These are phyloP conservation scores for Musa itinerans DNA, from an alignment of 176 grass and related monocot genomes.

Conservation along the genomic window DNA sequence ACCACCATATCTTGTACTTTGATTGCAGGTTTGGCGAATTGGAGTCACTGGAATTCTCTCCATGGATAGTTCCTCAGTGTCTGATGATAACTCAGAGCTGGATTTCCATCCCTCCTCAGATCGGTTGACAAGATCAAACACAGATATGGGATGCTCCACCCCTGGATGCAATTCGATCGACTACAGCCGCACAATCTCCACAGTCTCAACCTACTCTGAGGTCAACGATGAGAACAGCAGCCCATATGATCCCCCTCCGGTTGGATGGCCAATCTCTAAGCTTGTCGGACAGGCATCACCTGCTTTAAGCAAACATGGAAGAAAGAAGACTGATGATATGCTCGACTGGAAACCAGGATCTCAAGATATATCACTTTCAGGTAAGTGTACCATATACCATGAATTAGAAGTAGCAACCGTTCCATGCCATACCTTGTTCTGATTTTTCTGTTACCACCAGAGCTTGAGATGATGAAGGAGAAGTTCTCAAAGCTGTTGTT, in stretches of 20 bases:
- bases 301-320: constrained; percentile 40
- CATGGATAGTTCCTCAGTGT: constrained; percentile 63
- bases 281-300: constrained; percentile 36
- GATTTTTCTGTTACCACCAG: constrained; percentile 22
- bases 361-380: constrained; percentile 25
- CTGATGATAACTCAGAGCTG: constrained; percentile 59
- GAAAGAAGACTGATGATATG: constrained; percentile 54
- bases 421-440: constrained; percentile 1
- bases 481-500: constrained; percentile 91
- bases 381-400: constrained; percentile 20
- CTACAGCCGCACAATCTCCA: constrained; percentile 71
- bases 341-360: constrained; percentile 42
- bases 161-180: constrained; percentile 37
- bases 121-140: constrained; percentile 21
- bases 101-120: constrained; percentile 22
- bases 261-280: constrained; percentile 30
- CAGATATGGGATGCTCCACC: constrained; percentile 38
- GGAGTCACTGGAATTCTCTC: background rate
- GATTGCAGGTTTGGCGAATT: constrained; percentile 1
- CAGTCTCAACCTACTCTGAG: constrained; percentile 74
- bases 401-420: background rate
- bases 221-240: constrained; percentile 50
- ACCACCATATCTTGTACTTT: background rate
- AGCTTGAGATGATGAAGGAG: constrained; percentile 92
- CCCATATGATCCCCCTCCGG: constrained; percentile 28